Percentiles rank a stretch among this genome's conserved stretches.
Conservation (phyloP, 2,329 filamentous ascomycete species). For the Cladobotryum protrusum region DNA sequence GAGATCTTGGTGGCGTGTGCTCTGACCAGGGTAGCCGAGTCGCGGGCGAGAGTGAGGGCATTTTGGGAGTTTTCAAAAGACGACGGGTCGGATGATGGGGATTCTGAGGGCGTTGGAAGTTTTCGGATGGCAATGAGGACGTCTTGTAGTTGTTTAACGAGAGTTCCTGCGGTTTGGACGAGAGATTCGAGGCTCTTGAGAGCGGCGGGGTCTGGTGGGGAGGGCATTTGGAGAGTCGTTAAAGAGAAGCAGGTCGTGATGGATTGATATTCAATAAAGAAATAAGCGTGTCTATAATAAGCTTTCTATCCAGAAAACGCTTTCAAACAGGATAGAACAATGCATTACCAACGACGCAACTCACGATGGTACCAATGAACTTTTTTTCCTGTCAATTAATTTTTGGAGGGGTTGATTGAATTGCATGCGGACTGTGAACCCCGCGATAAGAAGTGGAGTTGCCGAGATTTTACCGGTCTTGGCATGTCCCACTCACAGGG, state of each 20-base stretch:
- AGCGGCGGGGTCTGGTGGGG: slow-evolving; percentile 19
- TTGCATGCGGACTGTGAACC: slow-evolving; percentile 6
- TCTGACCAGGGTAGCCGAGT: slow-evolving; percentile 66
- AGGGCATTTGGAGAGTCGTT: slow-evolving; percentile 17
- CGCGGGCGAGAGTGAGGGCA: slow-evolving; percentile 62
- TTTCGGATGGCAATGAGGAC: slow-evolving; percentile 35
- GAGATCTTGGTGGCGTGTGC: slow-evolving; percentile 85
- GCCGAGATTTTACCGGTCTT: slow-evolving; percentile 9
- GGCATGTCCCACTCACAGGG: not conserved
- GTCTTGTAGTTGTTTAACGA: slow-evolving; percentile 38
- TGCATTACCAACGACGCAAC: too few species aligned
- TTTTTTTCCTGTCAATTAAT: slow-evolving; percentile 1
- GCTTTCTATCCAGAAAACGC: too few species aligned
- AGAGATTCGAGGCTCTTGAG: slow-evolving; percentile 34
- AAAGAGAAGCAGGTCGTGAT: not conserved
- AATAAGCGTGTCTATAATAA: not conserved
- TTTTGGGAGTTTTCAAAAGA: slow-evolving; percentile 33
- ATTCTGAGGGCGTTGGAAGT: slow-evolving; percentile 10
- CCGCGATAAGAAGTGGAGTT: slow-evolving; percentile 1
- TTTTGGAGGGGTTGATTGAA: slow-evolving; percentile 9
- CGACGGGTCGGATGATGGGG: slow-evolving; percentile 14
- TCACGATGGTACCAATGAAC: not conserved
- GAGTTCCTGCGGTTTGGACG: slow-evolving; percentile 29
- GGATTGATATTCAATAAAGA: not conserved
- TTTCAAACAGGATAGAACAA: too few species aligned